Evolutionary conservation across 306 rosid genomes (phyloP), one percentile per base, ranked within the genome.

Genomic region (Prunus salicina): DNA sequence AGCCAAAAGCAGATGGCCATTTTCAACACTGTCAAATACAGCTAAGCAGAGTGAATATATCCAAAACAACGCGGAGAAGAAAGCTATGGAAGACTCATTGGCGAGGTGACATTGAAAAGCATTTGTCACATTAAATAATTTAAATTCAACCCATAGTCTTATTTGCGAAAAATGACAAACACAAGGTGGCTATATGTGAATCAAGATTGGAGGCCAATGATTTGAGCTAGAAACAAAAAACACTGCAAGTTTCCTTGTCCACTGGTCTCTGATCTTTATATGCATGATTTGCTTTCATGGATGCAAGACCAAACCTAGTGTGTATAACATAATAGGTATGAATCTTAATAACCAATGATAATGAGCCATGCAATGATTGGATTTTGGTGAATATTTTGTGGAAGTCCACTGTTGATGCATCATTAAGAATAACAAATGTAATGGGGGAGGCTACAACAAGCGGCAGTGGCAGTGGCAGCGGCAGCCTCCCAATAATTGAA

Each of bases 31-130:
- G 43, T 38, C 43, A 38, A 38, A 38, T 47, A 47, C 52, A 47
- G 52, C 15, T 79, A 74, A 52, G 81, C 57, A 81, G 67, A 75
- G 85, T 80, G 84, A 84, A 85, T 86, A 38, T 46, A 47, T 47
- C 13, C 52, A 47, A 47, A 10, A 47, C 12, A 58, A 51, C 88
- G 74, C 69, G 76, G 76, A 60, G 49, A 73, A 20, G 49, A 73
- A 34, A 69, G 0, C 24, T 15, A 27, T 10, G 43, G 13, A 49
- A 25, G 24, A 47, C 27, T 49, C 60, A 15, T 25, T 19, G 16
- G 20, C 49, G 45, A 49, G 16, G 20, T 49, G 45, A 49, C 43
- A 25, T 12, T 8, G 43, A 38, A 38, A 22, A 24, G 55, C 67
- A 8, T 18, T 18, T 73, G 58, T 73, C 69, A 45, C 30, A 16